Evolutionary conservation across 805 yeast genomes (phyloP).

Genomic region (Suhomyces canberraensis): DNA sequence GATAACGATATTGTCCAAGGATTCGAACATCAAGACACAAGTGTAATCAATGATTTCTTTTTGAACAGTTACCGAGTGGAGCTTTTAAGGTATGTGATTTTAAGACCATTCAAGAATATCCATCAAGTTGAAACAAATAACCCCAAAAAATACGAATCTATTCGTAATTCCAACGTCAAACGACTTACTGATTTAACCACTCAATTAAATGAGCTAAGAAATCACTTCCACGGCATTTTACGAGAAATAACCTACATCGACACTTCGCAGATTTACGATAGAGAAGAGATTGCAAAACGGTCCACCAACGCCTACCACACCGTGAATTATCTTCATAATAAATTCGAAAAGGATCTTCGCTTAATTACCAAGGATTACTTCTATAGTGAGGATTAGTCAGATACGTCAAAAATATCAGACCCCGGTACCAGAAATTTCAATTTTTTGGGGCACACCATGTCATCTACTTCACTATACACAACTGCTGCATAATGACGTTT

Average conservation of each 20-base stretch:
- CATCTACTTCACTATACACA: no score
- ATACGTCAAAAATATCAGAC: no score
- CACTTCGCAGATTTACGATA: conserved; percentile 9
- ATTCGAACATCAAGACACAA: not conserved
- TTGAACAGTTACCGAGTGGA: conserved; percentile 16
- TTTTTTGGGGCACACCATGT: no score
- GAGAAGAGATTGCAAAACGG: conserved; percentile 19
- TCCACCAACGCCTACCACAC: conserved; percentile 23
- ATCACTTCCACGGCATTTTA: conserved; percentile 17
- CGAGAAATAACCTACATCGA: conserved; percentile 14
- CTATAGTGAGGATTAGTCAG: conserved; percentile 19
- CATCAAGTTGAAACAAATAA: no score
- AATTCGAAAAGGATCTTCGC: conserved; percentile 18
- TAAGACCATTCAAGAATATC: conserved; percentile 2
- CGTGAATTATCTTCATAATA: conserved; percentile 18
- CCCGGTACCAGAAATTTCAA: no score
- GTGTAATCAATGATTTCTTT: conserved; percentile 9
- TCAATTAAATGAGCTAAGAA: conserved; percentile 13
- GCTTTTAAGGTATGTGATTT: conserved; percentile 9
- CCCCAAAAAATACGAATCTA: not conserved
- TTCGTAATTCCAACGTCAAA: conserved; percentile 3
- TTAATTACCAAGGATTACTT: conserved; percentile 21
- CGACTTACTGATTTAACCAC: conserved; percentile 10
- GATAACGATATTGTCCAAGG: conserved; percentile 3
- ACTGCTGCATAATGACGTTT: no score